Evolutionary conservation across 805 yeast species (phyloP).

Genomic region (Schwanniomyces pseudopolymorphus): DNA sequence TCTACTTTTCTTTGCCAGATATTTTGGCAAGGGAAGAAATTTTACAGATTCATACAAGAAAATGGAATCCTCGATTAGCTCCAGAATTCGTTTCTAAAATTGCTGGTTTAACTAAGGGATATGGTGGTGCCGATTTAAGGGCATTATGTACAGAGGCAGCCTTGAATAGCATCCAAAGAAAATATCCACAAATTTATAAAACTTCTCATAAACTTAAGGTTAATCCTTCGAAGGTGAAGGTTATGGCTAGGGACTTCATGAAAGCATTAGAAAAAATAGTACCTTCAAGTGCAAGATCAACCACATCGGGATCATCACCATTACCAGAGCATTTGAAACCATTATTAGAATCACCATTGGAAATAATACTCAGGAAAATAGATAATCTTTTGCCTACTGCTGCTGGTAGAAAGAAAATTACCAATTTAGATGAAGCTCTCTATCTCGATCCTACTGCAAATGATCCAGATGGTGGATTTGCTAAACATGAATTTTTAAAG

Average conservation of each 20-base stretch:
- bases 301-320: conserved; percentile 72
- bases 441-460: conserved; percentile 57
- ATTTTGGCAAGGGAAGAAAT: conserved; percentile 74
- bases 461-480: conserved; percentile 65
- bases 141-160: conserved; percentile 97
- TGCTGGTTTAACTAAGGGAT: conserved; percentile 86
- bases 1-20: conserved; percentile 93
- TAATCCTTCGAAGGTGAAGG: conserved; percentile 68
- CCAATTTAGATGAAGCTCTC: conserved; percentile 68
- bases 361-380: conserved; percentile 45
- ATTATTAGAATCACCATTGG: conserved; percentile 53
- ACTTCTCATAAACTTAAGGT: conserved; percentile 71
- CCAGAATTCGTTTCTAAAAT: conserved; percentile 59
- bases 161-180: conserved; percentile 82
- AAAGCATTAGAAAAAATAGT: conserved; percentile 81
- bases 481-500: conserved; percentile 59
- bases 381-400: conserved; percentile 59
- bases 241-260: conserved; percentile 81
- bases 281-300: conserved; percentile 89
- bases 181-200: conserved; percentile 88
- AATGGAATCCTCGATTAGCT: conserved; percentile 79
- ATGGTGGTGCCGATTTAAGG: conserved; percentile 95
- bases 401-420: conserved; percentile 41
- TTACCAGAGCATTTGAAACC: conserved; percentile 73
- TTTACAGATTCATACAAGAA: conserved; percentile 78